Evolutionary conservation across 2,329 filamentous ascomycete genomes (phyloP).

Genomic region (Hymenoscyphus fraxineus): DNA sequence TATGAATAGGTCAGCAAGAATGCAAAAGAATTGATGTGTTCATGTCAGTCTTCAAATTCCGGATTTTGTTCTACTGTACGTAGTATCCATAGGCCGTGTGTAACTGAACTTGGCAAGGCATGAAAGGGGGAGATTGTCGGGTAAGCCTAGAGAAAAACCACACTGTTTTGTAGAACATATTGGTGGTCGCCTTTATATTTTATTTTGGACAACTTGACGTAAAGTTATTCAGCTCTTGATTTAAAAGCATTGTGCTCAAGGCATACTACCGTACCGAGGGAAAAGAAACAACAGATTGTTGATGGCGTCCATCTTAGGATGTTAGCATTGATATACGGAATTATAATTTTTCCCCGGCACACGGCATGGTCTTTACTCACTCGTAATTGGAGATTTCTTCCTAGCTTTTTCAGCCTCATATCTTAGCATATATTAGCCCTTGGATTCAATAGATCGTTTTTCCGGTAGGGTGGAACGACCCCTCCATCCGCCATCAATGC

Average conservation of each 20-base stretch:
- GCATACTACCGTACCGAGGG: background rate
- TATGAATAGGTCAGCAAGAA: too few relatives aligned
- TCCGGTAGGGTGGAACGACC: background rate
- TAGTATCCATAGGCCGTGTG: background rate
- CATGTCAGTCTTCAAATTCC: background rate
- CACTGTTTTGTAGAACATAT: background rate
- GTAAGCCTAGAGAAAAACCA: background rate
- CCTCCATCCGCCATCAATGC: conserved; percentile 1
- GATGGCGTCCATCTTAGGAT: background rate
- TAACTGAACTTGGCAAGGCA: background rate
- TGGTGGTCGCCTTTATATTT: background rate
- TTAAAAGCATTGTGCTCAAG: background rate
- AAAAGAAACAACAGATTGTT: background rate
- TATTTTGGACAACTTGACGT: background rate
- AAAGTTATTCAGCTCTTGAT: background rate
- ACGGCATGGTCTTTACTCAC: background rate
- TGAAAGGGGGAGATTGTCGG: background rate
- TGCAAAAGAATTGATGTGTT: too few relatives aligned
- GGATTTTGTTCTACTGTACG: background rate
- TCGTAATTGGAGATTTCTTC: background rate
- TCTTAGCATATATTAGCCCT: background rate
- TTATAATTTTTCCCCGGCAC: background rate
- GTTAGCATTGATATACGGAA: background rate
- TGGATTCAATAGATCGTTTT: background rate
- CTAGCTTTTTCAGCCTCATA: background rate